Evolutionary conservation across 1,139 yeast species (phyloP), one percentile per base, ranked within the genome.

Genomic region (Tardiomyces digboiensis): DNA sequence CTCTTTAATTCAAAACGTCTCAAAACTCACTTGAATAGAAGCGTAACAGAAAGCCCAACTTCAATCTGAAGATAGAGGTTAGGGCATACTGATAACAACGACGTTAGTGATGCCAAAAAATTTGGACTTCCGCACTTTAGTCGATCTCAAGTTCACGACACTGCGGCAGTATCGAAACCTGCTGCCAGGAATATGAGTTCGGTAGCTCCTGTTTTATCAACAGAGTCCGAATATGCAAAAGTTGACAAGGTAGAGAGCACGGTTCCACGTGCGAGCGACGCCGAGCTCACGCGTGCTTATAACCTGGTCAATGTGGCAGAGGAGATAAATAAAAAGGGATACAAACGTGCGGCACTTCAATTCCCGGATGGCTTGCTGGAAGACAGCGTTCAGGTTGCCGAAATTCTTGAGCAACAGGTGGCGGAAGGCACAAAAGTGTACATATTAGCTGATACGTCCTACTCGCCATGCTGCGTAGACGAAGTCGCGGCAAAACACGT

Each of bases 401-500:
- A 48, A 72, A 46, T 66, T 62, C 47, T 65, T 74, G 42, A 81
- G 71, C 52, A 60, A 54, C 8, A 56, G 19, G 51, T 55, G 21
- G 45, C 42, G 8, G 29, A 22, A 13, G 37, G 39, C 38, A 8
- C 10, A 4, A 60, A 43, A 45, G 58, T 63, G 40, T 57, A 54
- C 52, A 53, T 70, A 14, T 66, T 91, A 38, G 99, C 97, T 0
- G 99, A 93, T 58, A 89, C 98, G 0, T 87, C 97, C 0, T 93
- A 91, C 56, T 86, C 96, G 20, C 74, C 96, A 0, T 91, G 98
- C 62, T 91, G 99, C 66, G 84, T 91, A 14, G 99, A 91, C 61
- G 97, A 88, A 58, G 95, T 91, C 19, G 97, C 98, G 0, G 95
- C 97, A 1, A 89, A 84, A 57, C 99, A 91, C 64, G 95, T 91